These are phyloP conservation scores for Fusarium fracticaudum DNA, from an alignment of 2,329 filamentous ascomycete species.

Conservation along the genomic window DNA sequence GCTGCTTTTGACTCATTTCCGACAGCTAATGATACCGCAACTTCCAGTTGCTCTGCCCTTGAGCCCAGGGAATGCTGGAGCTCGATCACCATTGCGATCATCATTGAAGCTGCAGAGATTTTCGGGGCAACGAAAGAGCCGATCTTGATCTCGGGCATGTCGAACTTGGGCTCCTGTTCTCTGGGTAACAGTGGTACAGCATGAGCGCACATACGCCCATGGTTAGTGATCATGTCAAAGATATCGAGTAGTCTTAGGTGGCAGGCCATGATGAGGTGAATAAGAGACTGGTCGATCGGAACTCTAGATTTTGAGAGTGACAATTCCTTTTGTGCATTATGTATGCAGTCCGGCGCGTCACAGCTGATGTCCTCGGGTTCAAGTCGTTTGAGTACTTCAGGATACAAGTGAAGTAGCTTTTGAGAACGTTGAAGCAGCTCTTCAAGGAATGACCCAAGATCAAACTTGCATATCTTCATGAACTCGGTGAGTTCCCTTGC, in stretches of 20 bases:
- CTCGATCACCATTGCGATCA: slow-evolving; percentile 47
- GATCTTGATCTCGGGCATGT: slow-evolving; percentile 53
- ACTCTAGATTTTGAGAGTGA: slow-evolving; percentile 18
- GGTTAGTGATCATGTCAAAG: slow-evolving; percentile 47
- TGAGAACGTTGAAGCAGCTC: slow-evolving; percentile 48
- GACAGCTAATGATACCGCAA: not conserved
- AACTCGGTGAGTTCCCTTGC: slow-evolving; percentile 37
- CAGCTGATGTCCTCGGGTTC: slow-evolving; percentile 36
- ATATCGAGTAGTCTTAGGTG: slow-evolving; percentile 51
- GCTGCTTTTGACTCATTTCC: slow-evolving; percentile 27
- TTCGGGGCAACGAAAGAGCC: slow-evolving; percentile 51
- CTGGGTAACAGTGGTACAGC: slow-evolving; percentile 42
- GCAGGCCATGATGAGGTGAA: slow-evolving; percentile 51
- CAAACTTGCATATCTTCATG: slow-evolving; percentile 38
- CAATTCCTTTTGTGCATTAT: slow-evolving; percentile 29
- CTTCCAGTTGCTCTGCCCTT: slow-evolving; percentile 23
- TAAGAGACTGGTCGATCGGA: slow-evolving; percentile 48
- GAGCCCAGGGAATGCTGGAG: slow-evolving; percentile 40
- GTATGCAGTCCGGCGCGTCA: slow-evolving; percentile 48
- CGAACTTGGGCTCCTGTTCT: slow-evolving; percentile 45
- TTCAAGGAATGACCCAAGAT: slow-evolving; percentile 46
- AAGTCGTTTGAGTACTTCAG: slow-evolving; percentile 37
- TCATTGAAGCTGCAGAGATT: slow-evolving; percentile 46
- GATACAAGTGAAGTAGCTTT: slow-evolving; percentile 49
- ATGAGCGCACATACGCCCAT: slow-evolving; percentile 46